These are phyloP conservation scores for Tuber borchii DNA, from an alignment of 495 filamentous ascomycete species.

Conservation along the genomic window DNA sequence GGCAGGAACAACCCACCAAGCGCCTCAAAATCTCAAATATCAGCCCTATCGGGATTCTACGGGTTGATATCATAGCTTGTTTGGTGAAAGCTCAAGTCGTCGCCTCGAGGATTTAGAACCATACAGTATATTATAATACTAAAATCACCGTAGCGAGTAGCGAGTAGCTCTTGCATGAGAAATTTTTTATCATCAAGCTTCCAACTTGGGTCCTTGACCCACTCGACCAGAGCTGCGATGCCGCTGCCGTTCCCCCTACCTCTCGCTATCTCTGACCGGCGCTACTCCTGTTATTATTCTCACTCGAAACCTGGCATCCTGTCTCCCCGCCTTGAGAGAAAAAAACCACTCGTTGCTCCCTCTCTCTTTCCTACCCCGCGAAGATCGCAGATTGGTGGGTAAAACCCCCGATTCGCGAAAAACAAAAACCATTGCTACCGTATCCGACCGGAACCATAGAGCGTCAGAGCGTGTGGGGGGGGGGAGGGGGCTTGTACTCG, in stretches of 20 bases:
- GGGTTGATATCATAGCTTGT: conserved; percentile 45
- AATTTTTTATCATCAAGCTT: not conserved
- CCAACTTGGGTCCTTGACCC: not conserved
- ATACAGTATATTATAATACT: not conserved
- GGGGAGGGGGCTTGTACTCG: not conserved
- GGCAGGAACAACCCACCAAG: conserved; percentile 3
- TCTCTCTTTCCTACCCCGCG: not conserved
- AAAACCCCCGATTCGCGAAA: not conserved
- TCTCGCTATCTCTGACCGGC: not conserved
- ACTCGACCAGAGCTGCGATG: not conserved
- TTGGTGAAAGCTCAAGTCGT: not conserved
- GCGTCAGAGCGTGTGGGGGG: not conserved
- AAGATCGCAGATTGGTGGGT: not conserved
- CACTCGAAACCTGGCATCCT: not conserved
- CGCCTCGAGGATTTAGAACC: not conserved
- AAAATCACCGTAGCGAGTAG: not conserved
- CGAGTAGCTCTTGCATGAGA: not conserved
- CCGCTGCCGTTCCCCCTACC: not conserved
- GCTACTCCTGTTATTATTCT: not conserved
- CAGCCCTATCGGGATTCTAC: conserved; percentile 49
- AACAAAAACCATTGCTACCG: not conserved
- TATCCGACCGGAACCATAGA: not conserved
- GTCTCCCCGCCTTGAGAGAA: not conserved
- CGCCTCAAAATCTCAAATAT: conserved; percentile 3
- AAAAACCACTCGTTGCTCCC: not conserved